Evolutionary conservation across 1,284 basidiomycete species (phyloP).

Genomic region (Mycena sp.): DNA sequence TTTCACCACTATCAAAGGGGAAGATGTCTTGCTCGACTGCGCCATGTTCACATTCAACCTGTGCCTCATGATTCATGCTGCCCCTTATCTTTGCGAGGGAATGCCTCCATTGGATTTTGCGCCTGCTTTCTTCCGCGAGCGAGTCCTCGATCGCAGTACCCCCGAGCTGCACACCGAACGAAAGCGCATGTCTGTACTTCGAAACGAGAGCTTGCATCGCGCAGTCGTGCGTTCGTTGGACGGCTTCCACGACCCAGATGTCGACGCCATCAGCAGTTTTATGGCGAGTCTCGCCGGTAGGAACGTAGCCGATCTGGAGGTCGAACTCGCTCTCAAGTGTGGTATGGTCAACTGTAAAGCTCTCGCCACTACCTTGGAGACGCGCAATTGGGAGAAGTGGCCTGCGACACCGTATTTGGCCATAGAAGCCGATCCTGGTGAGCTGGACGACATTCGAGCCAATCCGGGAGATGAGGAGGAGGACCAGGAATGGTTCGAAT

Average conservation of each 20-base stretch:
- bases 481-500: constrained; percentile 10
- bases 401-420: neutral
- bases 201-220: constrained; percentile 40
- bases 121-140: constrained; percentile 46
- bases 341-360: neutral
- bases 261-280: neutral
- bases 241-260: neutral
- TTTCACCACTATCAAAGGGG: constrained; percentile 52
- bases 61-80: constrained; percentile 36
- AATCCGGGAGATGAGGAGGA: neutral
- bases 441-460: neutral
- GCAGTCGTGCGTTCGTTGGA: constrained; percentile 24
- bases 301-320: neutral
- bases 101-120: constrained; percentile 29
- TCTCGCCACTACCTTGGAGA: neutral
- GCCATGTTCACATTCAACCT: constrained; percentile 53
- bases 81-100: constrained; percentile 35
- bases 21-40: constrained; percentile 51
- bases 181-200: constrained; percentile 46
- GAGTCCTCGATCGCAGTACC: constrained; percentile 31
- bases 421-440: constrained; percentile 10
- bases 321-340: neutral
- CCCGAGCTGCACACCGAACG: constrained; percentile 39
- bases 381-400: constrained; percentile 3
- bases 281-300: constrained; percentile 9